Evolutionary conservation across 225 moss, liverwort and hornwort genomes (phyloP).

Genomic region (Sphagnum tenellum): DNA sequence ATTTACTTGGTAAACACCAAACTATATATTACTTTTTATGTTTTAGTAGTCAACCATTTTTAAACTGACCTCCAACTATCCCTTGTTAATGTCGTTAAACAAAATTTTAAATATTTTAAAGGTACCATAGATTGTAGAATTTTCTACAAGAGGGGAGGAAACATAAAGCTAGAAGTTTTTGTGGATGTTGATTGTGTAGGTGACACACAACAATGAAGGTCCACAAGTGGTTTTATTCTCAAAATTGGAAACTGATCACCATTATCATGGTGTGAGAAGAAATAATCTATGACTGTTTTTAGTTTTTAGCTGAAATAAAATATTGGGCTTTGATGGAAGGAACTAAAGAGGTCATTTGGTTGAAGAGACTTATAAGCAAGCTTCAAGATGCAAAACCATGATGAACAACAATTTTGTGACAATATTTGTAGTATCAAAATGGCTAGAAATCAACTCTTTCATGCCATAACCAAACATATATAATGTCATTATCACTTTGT

Average conservation of each 20-base stretch:
- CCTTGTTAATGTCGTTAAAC: too few species aligned
- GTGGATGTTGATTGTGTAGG: conserved; percentile 5
- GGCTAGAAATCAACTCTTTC: conserved; percentile 1
- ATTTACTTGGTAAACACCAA: conserved; percentile 1
- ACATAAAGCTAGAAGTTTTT: neutral
- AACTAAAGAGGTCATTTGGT: conserved; percentile 1
- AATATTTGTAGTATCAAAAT: conserved; percentile 6
- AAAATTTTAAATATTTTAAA: neutral
- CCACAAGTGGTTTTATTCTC: neutral
- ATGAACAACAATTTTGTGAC: neutral
- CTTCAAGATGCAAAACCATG: neutral
- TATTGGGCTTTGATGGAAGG: neutral
- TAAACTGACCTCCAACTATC: neutral
- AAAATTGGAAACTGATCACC: neutral
- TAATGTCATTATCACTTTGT: conserved; percentile 2
- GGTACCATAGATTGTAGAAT: neutral
- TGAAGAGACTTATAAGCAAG: neutral
- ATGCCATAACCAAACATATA: conserved; percentile 7
- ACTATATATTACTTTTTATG: neutral
- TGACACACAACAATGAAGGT: neutral
- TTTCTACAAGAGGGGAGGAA: neutral
- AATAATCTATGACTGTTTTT: neutral
- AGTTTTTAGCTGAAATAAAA: neutral
- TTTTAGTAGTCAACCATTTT: neutral
- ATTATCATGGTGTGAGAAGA: neutral